Evolutionary conservation across 495 filamentous ascomycete species (phyloP).

Genomic region (Thermothielavioides terrestris): DNA sequence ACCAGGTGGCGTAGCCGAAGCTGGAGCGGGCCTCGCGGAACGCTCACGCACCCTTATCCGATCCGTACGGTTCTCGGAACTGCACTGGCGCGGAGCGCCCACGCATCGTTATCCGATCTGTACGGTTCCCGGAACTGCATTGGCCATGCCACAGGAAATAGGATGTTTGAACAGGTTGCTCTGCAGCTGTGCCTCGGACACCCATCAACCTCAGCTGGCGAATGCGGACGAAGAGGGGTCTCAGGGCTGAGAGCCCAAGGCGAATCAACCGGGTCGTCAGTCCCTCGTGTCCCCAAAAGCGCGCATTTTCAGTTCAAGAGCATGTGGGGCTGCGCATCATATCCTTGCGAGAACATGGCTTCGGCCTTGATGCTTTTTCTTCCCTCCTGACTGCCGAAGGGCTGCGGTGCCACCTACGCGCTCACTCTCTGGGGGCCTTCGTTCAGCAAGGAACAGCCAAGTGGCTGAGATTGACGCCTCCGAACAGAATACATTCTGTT

Average conservation of each 20-base stretch:
- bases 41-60: no score
- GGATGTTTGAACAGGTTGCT: background rate
- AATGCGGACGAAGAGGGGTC: background rate
- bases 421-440: background rate
- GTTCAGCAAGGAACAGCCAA: background rate
- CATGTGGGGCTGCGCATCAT: no score
- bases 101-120: no score
- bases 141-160: background rate
- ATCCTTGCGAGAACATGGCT: background rate
- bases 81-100: no score
- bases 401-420: constrained; percentile 2
- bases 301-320: no score
- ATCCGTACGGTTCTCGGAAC: no score
- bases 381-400: constrained; percentile 9
- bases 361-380: background rate
- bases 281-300: background rate
- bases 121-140: background rate
- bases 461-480: background rate
- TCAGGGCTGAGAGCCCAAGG: background rate
- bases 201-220: background rate
- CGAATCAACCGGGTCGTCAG: background rate
- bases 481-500: no score
- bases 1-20: no score
- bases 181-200: background rate
- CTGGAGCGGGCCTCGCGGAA: no score